Base-by-base conservation (phyloP, 495 filamentous ascomycete species). In the Penicillium subrubescens region DNA sequence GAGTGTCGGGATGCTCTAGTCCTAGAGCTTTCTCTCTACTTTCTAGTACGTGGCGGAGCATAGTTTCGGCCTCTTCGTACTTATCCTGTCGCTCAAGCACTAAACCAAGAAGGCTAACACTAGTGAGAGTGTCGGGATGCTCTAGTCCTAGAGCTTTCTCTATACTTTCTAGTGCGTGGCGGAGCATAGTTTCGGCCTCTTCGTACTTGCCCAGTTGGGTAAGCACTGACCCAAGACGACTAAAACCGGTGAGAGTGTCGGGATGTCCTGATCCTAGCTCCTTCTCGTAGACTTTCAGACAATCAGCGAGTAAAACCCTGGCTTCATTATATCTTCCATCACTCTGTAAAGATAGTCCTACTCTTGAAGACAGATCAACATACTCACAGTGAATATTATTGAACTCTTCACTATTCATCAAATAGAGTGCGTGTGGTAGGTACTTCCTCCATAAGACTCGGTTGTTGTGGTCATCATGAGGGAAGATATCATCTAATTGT, bases 381-480 rank as follows among this genome's bases (percentile, higher is more conserved):
- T 58, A 46, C 14, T 58, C 53, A 19, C 1, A 15, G 17, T 39
- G 8, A 39, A 19, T n/a, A 7, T 56, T 0, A 11, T 21, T 4
- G 53, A 56, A 56, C 34, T 44, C 39, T 43, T 7, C 29, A 19
- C 34, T 58, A 8, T 58, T 46, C 27, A 23, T 33, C 23, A 33
- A 21, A 33, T 33, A 59, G 1, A 46, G 62, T 6, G 64, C 72
- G 65, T 77, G 73, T 7, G 70, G 61, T 27, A 77, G 34, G 54
- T 75, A 77, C 37, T 57, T 35, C 11, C 66, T 66, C 73, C 75
- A 77, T 8, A 61, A 8, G 7, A 12, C 59, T 44, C 67, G 67
- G 60, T 77, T 74, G 14, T 12, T 48, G 58, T 71, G 67, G 21
- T 71, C 35, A 53, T 50, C 15, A n/a, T 62, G 35, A 25, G 68